Percentiles rank a stretch among this genome's conserved stretches.
Evolutionary conservation across 208 protist species (phyloP).

Genomic region (Tritrichomonas musculus): DNA sequence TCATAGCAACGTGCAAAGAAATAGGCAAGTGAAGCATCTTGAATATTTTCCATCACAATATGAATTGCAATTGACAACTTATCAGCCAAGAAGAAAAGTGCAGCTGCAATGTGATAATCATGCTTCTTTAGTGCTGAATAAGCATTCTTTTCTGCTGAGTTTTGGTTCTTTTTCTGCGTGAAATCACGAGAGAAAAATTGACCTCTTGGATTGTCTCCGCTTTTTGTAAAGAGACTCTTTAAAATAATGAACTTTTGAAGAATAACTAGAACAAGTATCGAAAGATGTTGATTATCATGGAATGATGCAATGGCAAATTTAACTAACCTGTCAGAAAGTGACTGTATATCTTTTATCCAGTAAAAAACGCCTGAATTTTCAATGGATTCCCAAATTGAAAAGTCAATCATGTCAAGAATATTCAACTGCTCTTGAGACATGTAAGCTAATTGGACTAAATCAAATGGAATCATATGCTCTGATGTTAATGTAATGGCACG

Average conservation of each 20-base stretch:
- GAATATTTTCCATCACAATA: no score
- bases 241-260: not conserved
- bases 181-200: conserved; percentile 2
- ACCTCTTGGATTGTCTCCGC: not conserved
- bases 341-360: not conserved
- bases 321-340: not conserved
- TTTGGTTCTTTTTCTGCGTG: not conserved
- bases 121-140: not conserved
- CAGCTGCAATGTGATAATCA: conserved; percentile 23
- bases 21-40: no score
- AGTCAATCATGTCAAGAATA: not conserved
- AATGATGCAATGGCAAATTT: not conserved
- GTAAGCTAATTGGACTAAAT: not conserved
- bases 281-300: not conserved
- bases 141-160: conserved; percentile 4
- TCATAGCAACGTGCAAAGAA: no score
- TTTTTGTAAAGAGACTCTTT: not conserved
- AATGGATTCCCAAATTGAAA: not conserved
- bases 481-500: not conserved
- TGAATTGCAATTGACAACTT: no score
- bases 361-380: not conserved
- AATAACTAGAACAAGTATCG: not conserved
- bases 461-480: not conserved
- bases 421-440: not conserved
- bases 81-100: not conserved